These are phyloP conservation scores for Boletus eberwhitei DNA, from an alignment of 768 basidiomycete species.

Conservation along the genomic window DNA sequence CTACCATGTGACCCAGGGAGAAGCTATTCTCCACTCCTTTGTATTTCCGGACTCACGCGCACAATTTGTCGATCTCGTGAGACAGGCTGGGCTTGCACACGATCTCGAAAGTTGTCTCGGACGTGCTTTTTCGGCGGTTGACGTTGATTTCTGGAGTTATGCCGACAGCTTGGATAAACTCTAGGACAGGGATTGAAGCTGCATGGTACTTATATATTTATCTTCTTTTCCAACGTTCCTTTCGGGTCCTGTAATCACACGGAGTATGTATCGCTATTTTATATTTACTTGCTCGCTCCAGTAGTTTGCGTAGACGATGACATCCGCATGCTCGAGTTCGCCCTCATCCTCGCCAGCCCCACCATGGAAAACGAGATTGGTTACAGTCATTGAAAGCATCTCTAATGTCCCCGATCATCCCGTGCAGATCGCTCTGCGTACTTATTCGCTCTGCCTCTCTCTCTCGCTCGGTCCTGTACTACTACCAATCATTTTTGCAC, in stretches of 20 bases:
- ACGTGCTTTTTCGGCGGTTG: slow-evolving; percentile 31
- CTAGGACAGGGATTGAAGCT: slow-evolving; percentile 2
- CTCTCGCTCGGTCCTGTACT: slow-evolving; percentile 67
- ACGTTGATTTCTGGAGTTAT: slow-evolving; percentile 73
- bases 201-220: neutral
- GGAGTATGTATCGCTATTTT: neutral
- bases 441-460: slow-evolving; percentile 63
- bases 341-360: neutral
- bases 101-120: slow-evolving; percentile 25
- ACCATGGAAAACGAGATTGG: neutral
- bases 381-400: neutral
- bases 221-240: neutral
- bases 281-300: neutral
- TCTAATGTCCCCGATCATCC: slow-evolving; percentile 47
- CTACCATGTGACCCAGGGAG: slow-evolving; percentile 40
- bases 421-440: slow-evolving; percentile 56
- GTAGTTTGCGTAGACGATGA: neutral
- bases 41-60: slow-evolving; percentile 76
- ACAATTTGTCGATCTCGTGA: slow-evolving; percentile 56
- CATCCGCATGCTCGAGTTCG: neutral
- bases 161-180: slow-evolving; percentile 18
- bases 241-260: slow-evolving; percentile 3
- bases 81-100: slow-evolving; percentile 41
- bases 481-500: slow-evolving; percentile 47
- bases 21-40: slow-evolving; percentile 54